A percentile compares a stretch with the other conserved stretches of the same genome.
Conservation (phyloP, 2,329 filamentous ascomycete species). For the Cyphellophora attinorum region DNA sequence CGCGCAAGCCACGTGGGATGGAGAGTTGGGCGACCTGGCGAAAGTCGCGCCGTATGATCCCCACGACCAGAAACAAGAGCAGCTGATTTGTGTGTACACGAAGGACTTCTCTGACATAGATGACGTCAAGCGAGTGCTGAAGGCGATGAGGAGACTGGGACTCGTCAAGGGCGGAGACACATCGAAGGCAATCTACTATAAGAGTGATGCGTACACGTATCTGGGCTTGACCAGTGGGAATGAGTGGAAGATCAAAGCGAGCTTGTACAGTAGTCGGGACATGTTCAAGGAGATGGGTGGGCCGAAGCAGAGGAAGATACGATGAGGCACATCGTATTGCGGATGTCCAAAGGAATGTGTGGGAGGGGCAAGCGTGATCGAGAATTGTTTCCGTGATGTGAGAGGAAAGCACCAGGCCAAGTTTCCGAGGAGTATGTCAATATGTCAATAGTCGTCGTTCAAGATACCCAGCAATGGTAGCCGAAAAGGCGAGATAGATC, state of each 20-base stretch:
- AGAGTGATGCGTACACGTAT: conserved; percentile 62
- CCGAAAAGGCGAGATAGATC: too few relatives aligned
- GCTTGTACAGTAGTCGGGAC: conserved; percentile 31
- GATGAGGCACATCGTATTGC: too few relatives aligned
- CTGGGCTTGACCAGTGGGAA: conserved; percentile 54
- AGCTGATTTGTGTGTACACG: conserved; percentile 71
- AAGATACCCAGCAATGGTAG: too few relatives aligned
- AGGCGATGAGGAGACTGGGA: conserved; percentile 51
- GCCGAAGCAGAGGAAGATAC: conserved; percentile 25
- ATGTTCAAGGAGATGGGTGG: conserved; percentile 21
- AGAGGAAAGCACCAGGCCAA: too few relatives aligned
- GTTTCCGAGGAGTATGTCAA: too few relatives aligned
- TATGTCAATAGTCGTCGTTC: too few relatives aligned
- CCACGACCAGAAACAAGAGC: conserved; percentile 13
- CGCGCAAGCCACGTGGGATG: conserved; percentile 56
- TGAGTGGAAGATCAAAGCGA: conserved; percentile 51
- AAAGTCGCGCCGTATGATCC: conserved; percentile 49
- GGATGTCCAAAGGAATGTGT: too few relatives aligned
- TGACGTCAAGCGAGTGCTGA: conserved; percentile 61
- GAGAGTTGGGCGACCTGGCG: conserved; percentile 60
- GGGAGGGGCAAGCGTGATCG: too few relatives aligned
- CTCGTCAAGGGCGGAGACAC: conserved; percentile 34
- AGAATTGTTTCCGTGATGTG: too few relatives aligned
- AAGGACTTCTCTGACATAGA: conserved; percentile 58
- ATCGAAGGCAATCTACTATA: conserved; percentile 60